Base-by-base conservation (phyloP, 805 yeast genomes). In the Starmera dryadoides region DNA sequence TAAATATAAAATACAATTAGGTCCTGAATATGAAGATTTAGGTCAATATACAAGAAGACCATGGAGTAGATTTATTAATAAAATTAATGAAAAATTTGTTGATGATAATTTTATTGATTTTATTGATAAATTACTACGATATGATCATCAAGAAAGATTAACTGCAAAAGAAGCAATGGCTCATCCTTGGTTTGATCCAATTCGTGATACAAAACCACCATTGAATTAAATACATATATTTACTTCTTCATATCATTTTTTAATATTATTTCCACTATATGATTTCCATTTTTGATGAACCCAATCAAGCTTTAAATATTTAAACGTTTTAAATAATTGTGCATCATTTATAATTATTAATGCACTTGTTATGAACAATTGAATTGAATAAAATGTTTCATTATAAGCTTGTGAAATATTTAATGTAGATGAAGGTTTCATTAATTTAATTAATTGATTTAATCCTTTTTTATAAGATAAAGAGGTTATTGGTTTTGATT, bases 111-210 rank as follows among this genome's bases (percentile, higher is more conserved):
- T 77, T 23, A 61, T 83, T 42, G 91, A 84, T 55, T 71, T 88
- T 47, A 68, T 86, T 44, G 94, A 85, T 53, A 71, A 77, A 39
- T 61, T 88, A 44, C 66, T 88, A 52, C 72, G 81, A 42, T 88
- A 86, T 53, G 96, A 88, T 58, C 96, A 88, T 57, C 89, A 82
- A 58, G 85, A 81, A 53, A 75, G 96, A 54, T 68, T 86, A 42
- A 88, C 96, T 4, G 96, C 96, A 2, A 68, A 74, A 58, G 96
- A 88, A 59, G 94, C 96, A 15, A 77, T 86, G 87, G 74, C 59
- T 3, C 96, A 88, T 62, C 67, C 69, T 10, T 83, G 80, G 56
- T 81, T 83, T 62, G 72, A 73, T 42, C 33, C 34, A 29, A 41
- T 50, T 3, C 46, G 53, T 22, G 39, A 41, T 12, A 48, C 23